Conservation (phyloP, 371 early-diverging fungal species). For the Funneliformis caledonium region DNA sequence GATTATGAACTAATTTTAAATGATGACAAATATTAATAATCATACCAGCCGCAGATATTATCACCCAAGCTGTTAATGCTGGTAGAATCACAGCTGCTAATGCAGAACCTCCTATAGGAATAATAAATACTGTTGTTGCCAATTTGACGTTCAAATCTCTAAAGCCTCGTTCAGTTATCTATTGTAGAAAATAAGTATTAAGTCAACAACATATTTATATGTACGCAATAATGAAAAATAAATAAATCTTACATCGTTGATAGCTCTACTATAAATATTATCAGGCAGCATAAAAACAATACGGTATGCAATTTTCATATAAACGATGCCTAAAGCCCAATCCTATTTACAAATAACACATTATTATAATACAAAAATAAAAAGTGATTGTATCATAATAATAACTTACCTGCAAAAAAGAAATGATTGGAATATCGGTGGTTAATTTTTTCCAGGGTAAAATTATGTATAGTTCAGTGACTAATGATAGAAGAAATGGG, state of each 20-base stretch:
- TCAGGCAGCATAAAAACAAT: slow-evolving; percentile 53
- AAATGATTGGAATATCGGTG: slow-evolving; percentile 44
- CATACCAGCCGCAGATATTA: slow-evolving; percentile 4
- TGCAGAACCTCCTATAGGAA: slow-evolving; percentile 6
- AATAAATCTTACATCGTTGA: slow-evolving; percentile 46
- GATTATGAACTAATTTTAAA: neutral
- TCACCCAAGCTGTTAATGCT: slow-evolving; percentile 14
- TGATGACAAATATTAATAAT: neutral
- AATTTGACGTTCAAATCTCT: slow-evolving; percentile 23
- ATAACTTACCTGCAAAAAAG: slow-evolving; percentile 47
- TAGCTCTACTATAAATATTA: slow-evolving; percentile 49
- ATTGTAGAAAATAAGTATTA: neutral
- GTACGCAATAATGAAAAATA: neutral
- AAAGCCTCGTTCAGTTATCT: slow-evolving; percentile 34
- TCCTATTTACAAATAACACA: slow-evolving; percentile 47
- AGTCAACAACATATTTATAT: neutral
- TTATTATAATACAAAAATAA: neutral
- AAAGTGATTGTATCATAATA: neutral
- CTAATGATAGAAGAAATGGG: slow-evolving; percentile 54
- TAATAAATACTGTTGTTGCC: slow-evolving; percentile 29
- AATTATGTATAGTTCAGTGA: slow-evolving; percentile 57
- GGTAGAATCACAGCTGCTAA: slow-evolving; percentile 20
- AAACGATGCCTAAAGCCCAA: slow-evolving; percentile 65
- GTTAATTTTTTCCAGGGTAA: slow-evolving; percentile 50
- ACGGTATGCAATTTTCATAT: slow-evolving; percentile 59